These are phyloP conservation scores for Fibroporia radiculosa DNA, from an alignment of 768 basidiomycete genomes.

Conservation along the genomic window DNA sequence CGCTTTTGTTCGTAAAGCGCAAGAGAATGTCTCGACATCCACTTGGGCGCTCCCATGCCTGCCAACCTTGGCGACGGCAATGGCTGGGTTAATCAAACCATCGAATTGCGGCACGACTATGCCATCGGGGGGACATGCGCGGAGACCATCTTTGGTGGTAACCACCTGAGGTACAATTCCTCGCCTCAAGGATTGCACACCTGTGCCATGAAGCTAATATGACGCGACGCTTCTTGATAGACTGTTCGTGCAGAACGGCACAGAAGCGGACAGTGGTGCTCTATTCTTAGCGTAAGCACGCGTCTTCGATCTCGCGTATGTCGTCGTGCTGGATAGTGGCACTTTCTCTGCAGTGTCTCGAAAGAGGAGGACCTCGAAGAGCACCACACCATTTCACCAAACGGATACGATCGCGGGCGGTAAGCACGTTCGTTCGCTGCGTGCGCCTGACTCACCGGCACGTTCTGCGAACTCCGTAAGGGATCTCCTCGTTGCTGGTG, in stretches of 20 bases:
- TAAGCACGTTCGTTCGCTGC: constrained; percentile 9
- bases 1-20: constrained; percentile 20
- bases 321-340: background rate
- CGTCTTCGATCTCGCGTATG: no score
- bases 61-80: constrained; percentile 45
- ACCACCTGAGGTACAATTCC: constrained; percentile 35
- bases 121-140: constrained; percentile 35
- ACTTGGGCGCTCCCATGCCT: constrained; percentile 27
- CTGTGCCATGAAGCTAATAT: background rate
- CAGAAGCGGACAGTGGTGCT: constrained; percentile 37
- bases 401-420: constrained; percentile 47
- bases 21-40: constrained; percentile 32
- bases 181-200: background rate
- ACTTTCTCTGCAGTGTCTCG: constrained; percentile 23
- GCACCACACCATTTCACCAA: constrained; percentile 33
- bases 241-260: constrained; percentile 53
- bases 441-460: background rate
- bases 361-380: constrained; percentile 34
- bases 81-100: constrained; percentile 34
- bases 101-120: constrained; percentile 38
- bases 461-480: constrained; percentile 14
- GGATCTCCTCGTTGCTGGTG: constrained; percentile 30
- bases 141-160: constrained; percentile 38
- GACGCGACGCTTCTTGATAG: constrained; percentile 20
- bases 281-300: constrained; percentile 50